phyloP scores from a whole-genome alignment of 148 eudicot species.

The Cornus kousa region DNA sequence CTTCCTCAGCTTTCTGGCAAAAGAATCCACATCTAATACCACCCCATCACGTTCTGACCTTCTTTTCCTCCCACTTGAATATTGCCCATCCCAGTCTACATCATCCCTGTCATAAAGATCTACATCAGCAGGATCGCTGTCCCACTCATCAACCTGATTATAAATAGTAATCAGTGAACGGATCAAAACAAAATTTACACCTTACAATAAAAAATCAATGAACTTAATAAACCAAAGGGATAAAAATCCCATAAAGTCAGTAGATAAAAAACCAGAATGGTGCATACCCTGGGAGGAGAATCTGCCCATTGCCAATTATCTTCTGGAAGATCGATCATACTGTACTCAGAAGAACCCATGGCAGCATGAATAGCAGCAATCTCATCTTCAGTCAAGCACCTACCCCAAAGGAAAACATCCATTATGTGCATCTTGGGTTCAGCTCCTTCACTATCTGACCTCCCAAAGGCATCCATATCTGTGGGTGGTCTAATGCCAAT shows the following conservation, averaged over 20 bases:
- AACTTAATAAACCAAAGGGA: neutral
- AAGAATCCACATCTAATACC: constrained; percentile 83
- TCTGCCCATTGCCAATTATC: constrained; percentile 95
- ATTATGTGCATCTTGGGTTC: constrained; percentile 95
- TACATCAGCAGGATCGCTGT: constrained; percentile 97
- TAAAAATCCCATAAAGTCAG: neutral
- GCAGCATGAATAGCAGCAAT: constrained; percentile 73
- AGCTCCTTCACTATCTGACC: constrained; percentile 96
- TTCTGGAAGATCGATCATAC: constrained; percentile 70
- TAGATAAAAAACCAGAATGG: constrained; percentile 6
- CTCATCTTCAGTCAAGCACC: constrained; percentile 97
- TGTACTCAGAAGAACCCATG: constrained; percentile 65
- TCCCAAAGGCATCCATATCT: constrained; percentile 88
- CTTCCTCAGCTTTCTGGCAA: constrained; percentile 77
- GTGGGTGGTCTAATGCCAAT: constrained; percentile 88
- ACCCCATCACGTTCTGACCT: constrained; percentile 78
- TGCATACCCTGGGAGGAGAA: constrained; percentile 87
- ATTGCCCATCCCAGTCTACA: constrained; percentile 98
- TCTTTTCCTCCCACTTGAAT: constrained; percentile 95
- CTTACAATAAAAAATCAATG: neutral
- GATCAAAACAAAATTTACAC: neutral
- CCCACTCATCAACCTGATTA: constrained; percentile 92
- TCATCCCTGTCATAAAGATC: constrained; percentile 99
- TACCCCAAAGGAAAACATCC: constrained; percentile 99
- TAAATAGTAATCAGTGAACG: neutral